A percentile compares a stretch with the other conserved stretches of the same genome.
These are phyloP conservation scores for Phascolomyces articulosus DNA, from an alignment of 371 early-diverging fungal genomes.

Conservation along the genomic window DNA sequence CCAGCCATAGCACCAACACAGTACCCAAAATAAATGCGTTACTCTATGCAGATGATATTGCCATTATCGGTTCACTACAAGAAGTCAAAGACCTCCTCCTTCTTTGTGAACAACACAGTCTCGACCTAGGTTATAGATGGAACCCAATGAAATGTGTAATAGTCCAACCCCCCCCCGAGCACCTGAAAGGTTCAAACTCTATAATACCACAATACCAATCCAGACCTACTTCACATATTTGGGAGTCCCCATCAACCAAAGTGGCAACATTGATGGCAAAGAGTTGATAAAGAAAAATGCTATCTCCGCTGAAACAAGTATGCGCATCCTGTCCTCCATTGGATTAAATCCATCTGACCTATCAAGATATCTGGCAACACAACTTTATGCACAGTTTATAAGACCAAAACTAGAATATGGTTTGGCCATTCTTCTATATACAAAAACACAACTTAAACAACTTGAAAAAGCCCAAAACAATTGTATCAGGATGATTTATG, in stretches of 20 bases:
- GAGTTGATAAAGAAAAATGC: neutral
- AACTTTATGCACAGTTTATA: conserved; percentile 14
- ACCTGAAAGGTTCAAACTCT: neutral
- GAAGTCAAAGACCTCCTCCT: conserved; percentile 19
- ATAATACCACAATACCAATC: conserved; percentile 1
- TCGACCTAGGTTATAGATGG: conserved; percentile 26
- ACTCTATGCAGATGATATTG: conserved; percentile 37
- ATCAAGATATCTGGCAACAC: neutral
- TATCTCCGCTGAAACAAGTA: neutral
- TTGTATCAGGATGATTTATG: conserved; percentile 19
- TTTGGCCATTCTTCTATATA: conserved; percentile 11
- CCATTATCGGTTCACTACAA: conserved; percentile 19
- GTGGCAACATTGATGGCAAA: neutral
- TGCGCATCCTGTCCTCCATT: conserved; percentile 9
- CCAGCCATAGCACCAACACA: too few relatives aligned
- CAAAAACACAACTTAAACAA: too few relatives aligned
- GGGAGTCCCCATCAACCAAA: conserved; percentile 8
- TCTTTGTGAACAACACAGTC: conserved; percentile 16
- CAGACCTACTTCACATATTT: conserved; percentile 3
- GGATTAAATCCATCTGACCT: neutral
- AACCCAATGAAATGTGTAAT: too few relatives aligned
- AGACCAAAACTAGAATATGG: conserved; percentile 16
- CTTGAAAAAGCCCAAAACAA: too few relatives aligned
- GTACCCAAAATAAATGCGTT: conserved; percentile 5
- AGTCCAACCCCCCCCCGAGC: conserved; percentile 2